Base-by-base conservation (phyloP, 192 early-diverging fungal species). In the Gryganskiella cystojenkinii region DNA sequence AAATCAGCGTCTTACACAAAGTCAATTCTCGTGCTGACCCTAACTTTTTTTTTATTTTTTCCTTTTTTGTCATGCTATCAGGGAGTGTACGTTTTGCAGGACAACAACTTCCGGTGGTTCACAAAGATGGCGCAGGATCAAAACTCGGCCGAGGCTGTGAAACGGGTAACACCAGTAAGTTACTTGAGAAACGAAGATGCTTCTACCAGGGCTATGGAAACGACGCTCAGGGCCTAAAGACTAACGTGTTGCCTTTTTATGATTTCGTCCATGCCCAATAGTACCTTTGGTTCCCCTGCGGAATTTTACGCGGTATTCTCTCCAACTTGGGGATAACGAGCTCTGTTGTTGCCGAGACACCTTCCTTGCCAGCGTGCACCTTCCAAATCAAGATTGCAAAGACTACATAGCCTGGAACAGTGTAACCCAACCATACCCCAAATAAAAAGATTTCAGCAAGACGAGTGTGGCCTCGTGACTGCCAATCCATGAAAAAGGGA, bases 51-150 rank as follows among this genome's bases (percentile, higher is more conserved):
- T 20, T 20, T 64, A 49, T 51, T 42, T 9, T 51, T 31, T 30
- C 19, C 3, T 27, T 22, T 34, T 17, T 37, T 30, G 62, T 24
- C 4, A 28, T 19, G 1, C 20, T 15, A 40, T 20, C 76, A 95
- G 92, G 98, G 98, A 19, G 92, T 98, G 2, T 99, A 97, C 80
- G 96, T 99, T 40, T 87, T 99, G 20, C 97, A 98, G 68, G 98
- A 99, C 84, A 98, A 95, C 84, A 92, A 90, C 72, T 99, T 99
- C 70, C 85, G 93, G 52, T 99, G 97, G 97, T 95, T 99, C 60
- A 68, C 89, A 65, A 88, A 92, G 60, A 95, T 99, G 95, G 93
- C 96, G 0, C 89, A 91, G 37, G 92, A 95, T 71, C 88, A 84
- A 25, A 90, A 90, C 27, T 86, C 85, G 15, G 89, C 88, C 0